phyloP scores from a whole-genome alignment of 1,284 basidiomycete genomes.

The Xerocomus nothofagi region DNA sequence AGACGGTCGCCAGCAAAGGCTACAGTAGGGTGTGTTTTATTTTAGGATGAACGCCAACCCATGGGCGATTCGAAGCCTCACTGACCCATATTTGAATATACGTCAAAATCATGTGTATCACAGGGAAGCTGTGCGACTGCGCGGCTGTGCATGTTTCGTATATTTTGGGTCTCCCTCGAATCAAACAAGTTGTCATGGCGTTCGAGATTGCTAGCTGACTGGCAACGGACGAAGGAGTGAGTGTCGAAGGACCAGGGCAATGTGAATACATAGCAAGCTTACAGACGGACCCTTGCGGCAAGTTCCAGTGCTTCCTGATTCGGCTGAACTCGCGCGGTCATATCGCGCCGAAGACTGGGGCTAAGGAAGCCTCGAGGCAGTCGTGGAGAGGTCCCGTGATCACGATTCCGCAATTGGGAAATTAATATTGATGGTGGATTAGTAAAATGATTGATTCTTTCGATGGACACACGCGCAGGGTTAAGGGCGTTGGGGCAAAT shows the following conservation, averaged over 20 bases:
- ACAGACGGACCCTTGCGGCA: not conserved
- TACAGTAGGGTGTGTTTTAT: slow-evolving; percentile 1
- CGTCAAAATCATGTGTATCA: slow-evolving; percentile 1
- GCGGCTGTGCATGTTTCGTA: slow-evolving; percentile 19
- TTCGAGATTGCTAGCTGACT: not conserved
- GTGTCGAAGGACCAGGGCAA: not conserved
- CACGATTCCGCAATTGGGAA: slow-evolving; percentile 6
- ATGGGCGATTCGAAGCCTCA: slow-evolving; percentile 8
- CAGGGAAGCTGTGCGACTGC: slow-evolving; percentile 9
- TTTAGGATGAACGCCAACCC: slow-evolving; percentile 10
- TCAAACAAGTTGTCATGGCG: slow-evolving; percentile 1
- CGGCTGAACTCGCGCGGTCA: slow-evolving; percentile 27
- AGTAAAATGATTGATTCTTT: slow-evolving; percentile 9
- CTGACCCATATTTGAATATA: slow-evolving; percentile 12
- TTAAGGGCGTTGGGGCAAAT: slow-evolving; percentile 16
- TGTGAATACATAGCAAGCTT: not conserved
- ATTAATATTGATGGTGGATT: slow-evolving; percentile 15
- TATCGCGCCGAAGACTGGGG: slow-evolving; percentile 24
- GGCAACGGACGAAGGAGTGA: not conserved
- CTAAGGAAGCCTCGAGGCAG: slow-evolving; percentile 30
- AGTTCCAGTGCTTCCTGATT: slow-evolving; percentile 14
- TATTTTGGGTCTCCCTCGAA: not conserved
- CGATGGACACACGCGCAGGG: slow-evolving; percentile 25
- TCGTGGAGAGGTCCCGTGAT: slow-evolving; percentile 25
- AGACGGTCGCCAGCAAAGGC: slow-evolving; percentile 10